These are phyloP conservation scores for Setomelanomma holmii DNA, from an alignment of 2,329 filamentous ascomycete species.

Conservation along the genomic window DNA sequence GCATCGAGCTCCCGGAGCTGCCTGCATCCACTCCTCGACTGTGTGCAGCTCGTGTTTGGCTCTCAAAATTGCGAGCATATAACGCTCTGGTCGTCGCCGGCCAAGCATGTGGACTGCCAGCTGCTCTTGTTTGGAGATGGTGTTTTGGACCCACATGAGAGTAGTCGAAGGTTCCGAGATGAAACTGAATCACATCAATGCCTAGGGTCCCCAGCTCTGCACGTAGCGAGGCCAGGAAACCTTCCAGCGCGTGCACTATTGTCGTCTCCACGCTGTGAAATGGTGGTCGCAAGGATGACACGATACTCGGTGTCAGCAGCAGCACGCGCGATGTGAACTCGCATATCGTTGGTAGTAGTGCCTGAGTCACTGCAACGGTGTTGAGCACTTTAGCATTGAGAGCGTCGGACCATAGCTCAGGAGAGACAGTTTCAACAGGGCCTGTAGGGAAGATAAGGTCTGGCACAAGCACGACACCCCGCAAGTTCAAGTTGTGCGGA, in stretches of 20 bases:
- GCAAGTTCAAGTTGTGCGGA: slow-evolving; percentile 76
- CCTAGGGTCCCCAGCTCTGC: slow-evolving; percentile 78
- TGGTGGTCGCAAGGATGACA: slow-evolving; percentile 78
- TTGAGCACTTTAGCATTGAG: slow-evolving; percentile 92
- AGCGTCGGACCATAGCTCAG: slow-evolving; percentile 84
- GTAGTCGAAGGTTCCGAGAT: slow-evolving; percentile 90
- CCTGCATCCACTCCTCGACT: slow-evolving; percentile 62
- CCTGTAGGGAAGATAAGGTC: slow-evolving; percentile 79
- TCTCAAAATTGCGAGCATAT: slow-evolving; percentile 49
- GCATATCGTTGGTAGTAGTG: slow-evolving; percentile 70
- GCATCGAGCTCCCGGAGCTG: slow-evolving; percentile 71
- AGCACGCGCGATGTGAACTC: slow-evolving; percentile 70
- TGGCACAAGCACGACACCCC: slow-evolving; percentile 83
- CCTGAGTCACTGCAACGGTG: slow-evolving; percentile 86
- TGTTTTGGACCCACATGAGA: slow-evolving; percentile 63
- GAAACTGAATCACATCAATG: slow-evolving; percentile 84
- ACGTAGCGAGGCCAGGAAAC: slow-evolving; percentile 81
- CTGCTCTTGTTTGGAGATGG: slow-evolving; percentile 43
- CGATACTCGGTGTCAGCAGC: slow-evolving; percentile 80
- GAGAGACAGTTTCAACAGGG: slow-evolving; percentile 83
- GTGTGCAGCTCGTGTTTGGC: slow-evolving; percentile 44
- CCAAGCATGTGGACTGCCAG: slow-evolving; percentile 48
- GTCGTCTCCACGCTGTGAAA: slow-evolving; percentile 87
- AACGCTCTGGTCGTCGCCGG: slow-evolving; percentile 41
- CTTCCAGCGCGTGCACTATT: slow-evolving; percentile 83